Evolutionary conservation across 306 rosid genomes (phyloP).

Genomic region (Glycine tomentella): DNA sequence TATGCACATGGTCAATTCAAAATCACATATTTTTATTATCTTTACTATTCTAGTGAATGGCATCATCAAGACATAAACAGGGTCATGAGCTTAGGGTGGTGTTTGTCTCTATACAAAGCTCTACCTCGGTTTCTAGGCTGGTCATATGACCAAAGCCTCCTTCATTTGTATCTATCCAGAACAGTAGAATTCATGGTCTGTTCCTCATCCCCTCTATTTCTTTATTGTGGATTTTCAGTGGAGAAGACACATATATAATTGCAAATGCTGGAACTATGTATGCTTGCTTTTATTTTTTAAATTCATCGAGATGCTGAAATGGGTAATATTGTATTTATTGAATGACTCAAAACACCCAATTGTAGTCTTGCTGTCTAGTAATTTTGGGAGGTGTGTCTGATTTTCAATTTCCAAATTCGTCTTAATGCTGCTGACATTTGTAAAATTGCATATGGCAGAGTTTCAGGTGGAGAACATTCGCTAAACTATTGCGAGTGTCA

Average conservation of each 20-base stretch:
- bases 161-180: conserved; percentile 56
- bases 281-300: conserved; percentile 25
- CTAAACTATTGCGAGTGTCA: conserved; percentile 46
- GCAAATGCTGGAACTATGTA: conserved; percentile 50
- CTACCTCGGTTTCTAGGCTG: conserved; percentile 58
- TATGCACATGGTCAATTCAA: conserved; percentile 13
- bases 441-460: conserved; percentile 49
- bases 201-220: conserved; percentile 32
- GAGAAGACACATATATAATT: conserved; percentile 45
- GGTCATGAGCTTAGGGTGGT: conserved; percentile 32
- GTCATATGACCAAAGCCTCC: conserved; percentile 54
- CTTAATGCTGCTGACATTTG: conserved; percentile 50
- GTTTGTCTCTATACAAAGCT: conserved; percentile 42
- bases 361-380: conserved; percentile 65
- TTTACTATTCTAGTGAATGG: background rate
- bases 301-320: conserved; percentile 67
- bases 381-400: conserved; percentile 65
- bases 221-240: conserved; percentile 32
- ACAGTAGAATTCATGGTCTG: conserved; percentile 44
- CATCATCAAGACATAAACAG: conserved; percentile 30
- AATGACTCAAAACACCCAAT: conserved; percentile 76
- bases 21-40: background rate
- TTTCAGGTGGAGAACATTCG: conserved; percentile 64
- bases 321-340: conserved; percentile 59
- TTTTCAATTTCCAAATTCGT: conserved; percentile 52